phyloP scores from a whole-genome alignment of 176 grass and related monocot species.

The Juncus effusus region DNA sequence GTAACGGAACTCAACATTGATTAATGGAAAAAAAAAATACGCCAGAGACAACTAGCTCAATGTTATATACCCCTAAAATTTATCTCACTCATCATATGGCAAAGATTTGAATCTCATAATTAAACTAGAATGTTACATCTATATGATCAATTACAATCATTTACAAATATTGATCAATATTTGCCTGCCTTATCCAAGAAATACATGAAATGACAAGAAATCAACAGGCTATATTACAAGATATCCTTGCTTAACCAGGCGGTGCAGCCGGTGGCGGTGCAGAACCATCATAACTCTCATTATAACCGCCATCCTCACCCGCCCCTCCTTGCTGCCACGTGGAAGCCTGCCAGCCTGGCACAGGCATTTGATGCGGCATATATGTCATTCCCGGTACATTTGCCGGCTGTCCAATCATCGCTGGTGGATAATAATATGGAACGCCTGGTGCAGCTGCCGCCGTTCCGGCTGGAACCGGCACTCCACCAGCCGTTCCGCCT shows the following conservation, averaged over 20 bases:
- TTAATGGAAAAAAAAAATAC: no score
- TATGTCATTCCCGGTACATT: conserved; percentile 26
- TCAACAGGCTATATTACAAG: no score
- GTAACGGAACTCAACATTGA: no score
- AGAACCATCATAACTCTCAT: conserved; percentile 51
- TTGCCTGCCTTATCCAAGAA: background rate
- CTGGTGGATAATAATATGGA: conserved; percentile 64
- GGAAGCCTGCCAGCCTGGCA: conserved; percentile 57
- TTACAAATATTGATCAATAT: background rate
- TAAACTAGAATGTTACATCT: background rate
- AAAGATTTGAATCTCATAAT: background rate
- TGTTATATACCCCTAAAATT: background rate
- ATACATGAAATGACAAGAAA: background rate
- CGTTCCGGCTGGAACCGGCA: conserved; percentile 7
- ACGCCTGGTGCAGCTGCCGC: conserved; percentile 36
- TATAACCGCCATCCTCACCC: conserved; percentile 36
- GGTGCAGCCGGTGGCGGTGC: background rate
- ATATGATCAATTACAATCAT: conserved; percentile 1
- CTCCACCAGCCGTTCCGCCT: background rate
- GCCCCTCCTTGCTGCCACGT: conserved; percentile 48
- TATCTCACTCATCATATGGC: background rate
- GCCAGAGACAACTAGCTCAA: no score
- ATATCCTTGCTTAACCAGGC: no score
- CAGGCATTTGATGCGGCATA: conserved; percentile 39
- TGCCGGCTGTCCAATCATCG: conserved; percentile 38